Conservation (phyloP, 371 early-diverging fungal genomes). For the Syncephalastrum monosporum region DNA sequence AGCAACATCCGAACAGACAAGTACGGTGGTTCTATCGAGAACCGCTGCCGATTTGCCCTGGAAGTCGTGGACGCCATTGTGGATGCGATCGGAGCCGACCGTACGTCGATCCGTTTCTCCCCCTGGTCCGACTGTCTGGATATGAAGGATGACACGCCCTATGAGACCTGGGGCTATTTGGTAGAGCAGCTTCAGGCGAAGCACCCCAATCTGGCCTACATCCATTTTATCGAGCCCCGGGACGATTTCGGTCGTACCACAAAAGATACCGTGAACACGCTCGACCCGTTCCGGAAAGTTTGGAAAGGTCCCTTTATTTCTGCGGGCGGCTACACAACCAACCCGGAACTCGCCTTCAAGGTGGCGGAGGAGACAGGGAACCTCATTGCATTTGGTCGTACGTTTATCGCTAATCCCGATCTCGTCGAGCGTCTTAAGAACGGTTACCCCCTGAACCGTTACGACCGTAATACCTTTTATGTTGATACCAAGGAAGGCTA, state of each 20-base stretch:
- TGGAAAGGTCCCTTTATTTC: conserved; percentile 27
- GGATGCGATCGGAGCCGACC: conserved; percentile 21
- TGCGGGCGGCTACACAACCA: conserved; percentile 19
- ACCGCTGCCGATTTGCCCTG: conserved; percentile 45
- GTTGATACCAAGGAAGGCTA: too few species aligned
- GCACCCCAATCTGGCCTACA: conserved; percentile 21
- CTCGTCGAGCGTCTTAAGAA: conserved; percentile 20
- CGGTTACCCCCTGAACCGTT: conserved; percentile 9
- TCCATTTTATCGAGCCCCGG: conserved; percentile 31
- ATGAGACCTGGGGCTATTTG: conserved; percentile 26
- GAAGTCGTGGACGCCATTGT: conserved; percentile 49
- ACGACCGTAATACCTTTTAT: too few species aligned
- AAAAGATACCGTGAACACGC: not conserved
- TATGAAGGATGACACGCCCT: conserved; percentile 24
- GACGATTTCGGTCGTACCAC: not conserved
- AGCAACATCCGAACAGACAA: conserved; percentile 62
- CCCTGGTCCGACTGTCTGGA: conserved; percentile 21
- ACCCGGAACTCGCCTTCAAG: conserved; percentile 10
- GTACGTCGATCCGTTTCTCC: conserved; percentile 19
- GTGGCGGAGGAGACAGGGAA: conserved; percentile 17
- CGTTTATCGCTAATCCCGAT: conserved; percentile 35
- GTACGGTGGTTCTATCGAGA: conserved; percentile 55
- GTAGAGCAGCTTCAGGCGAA: conserved; percentile 15
- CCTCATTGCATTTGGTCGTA: conserved; percentile 24
- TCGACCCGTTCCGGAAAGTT: conserved; percentile 21